A percentile compares a stretch with the other conserved stretches of the same genome.
These are phyloP conservation scores for Diplogelasinospora grovesii DNA, from an alignment of 495 filamentous ascomycete species.

Conservation along the genomic window DNA sequence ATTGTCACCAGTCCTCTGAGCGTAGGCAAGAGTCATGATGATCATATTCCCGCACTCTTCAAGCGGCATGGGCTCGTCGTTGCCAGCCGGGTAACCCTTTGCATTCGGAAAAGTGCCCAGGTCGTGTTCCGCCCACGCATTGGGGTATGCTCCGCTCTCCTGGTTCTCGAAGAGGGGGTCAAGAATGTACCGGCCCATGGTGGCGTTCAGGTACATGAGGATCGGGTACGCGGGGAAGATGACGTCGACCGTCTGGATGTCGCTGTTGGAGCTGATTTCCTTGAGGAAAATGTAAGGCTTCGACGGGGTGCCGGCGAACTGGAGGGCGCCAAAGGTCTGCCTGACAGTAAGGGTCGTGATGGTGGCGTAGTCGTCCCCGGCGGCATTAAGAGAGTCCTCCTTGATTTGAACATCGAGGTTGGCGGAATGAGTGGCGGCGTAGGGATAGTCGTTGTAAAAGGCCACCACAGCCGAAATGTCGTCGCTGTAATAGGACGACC, in stretches of 20 bases:
- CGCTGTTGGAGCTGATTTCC: slow-evolving; percentile 91
- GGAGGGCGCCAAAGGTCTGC: slow-evolving; percentile 81
- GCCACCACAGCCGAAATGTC: slow-evolving; percentile 53
- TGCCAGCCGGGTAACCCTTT: slow-evolving; percentile 78
- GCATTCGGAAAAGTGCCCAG: slow-evolving; percentile 87
- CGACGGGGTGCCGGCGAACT: slow-evolving; percentile 70
- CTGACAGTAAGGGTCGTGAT: slow-evolving; percentile 79
- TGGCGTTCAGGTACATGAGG: slow-evolving; percentile 81
- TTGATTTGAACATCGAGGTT: slow-evolving; percentile 65
- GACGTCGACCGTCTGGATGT: slow-evolving; percentile 92
- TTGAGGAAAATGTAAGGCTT: slow-evolving; percentile 83
- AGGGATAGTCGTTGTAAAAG: slow-evolving; percentile 65
- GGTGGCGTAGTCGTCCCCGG: slow-evolving; percentile 65
- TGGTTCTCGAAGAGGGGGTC: slow-evolving; percentile 89
- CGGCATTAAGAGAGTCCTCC: slow-evolving; percentile 60
- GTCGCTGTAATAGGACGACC: slow-evolving; percentile 62
- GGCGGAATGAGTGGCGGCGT: slow-evolving; percentile 44
- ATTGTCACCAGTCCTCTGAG: slow-evolving; percentile 36
- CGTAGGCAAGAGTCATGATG: slow-evolving; percentile 73
- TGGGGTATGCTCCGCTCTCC: slow-evolving; percentile 83
- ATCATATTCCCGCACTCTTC: slow-evolving; percentile 96
- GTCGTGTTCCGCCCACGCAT: slow-evolving; percentile 83
- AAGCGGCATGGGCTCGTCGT: slow-evolving; percentile 87
- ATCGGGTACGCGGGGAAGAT: slow-evolving; percentile 90
- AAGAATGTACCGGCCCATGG: slow-evolving; percentile 75